Evolutionary conservation across 225 moss, liverwort and hornwort species (phyloP).

Genomic region (Neckera pumila): DNA sequence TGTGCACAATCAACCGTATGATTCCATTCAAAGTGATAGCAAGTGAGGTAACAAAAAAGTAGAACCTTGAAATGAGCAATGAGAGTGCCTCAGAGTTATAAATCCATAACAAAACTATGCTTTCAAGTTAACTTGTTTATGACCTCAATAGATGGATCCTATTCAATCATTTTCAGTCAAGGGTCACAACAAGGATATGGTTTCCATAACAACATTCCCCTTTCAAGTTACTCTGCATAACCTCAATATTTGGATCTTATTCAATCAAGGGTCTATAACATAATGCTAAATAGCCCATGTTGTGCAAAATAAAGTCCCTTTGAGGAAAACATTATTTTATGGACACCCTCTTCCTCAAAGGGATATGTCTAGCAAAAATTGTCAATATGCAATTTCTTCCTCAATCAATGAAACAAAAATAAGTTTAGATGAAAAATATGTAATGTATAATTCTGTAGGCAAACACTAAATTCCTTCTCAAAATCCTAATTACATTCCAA

Average conservation of each 20-base stretch:
- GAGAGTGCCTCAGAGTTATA: not conserved
- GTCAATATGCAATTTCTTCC: not conserved
- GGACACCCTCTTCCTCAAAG: rapidly evolving
- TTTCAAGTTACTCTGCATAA: not conserved
- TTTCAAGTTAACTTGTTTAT: not conserved
- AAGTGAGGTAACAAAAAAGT: not conserved
- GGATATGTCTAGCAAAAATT: not conserved
- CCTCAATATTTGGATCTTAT: not conserved
- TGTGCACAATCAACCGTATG: too few relatives aligned
- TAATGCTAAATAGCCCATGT: not conserved
- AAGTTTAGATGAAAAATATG: not conserved
- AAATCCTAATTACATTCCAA: rapidly evolving
- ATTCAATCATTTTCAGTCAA: not conserved
- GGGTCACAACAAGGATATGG: not conserved
- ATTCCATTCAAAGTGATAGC: not conserved
- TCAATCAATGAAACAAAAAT: not conserved
- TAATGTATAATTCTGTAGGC: not conserved
- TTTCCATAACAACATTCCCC: not conserved
- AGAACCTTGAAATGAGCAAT: not conserved
- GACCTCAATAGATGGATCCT: not conserved
- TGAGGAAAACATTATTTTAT: not conserved
- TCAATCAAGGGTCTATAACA: not conserved
- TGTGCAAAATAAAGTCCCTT: not conserved
- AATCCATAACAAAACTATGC: not conserved
- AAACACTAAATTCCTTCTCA: not conserved